phyloP scores from a whole-genome alignment of 2,329 filamentous ascomycete species.

The Arthrobotrys sphaeroides region DNA sequence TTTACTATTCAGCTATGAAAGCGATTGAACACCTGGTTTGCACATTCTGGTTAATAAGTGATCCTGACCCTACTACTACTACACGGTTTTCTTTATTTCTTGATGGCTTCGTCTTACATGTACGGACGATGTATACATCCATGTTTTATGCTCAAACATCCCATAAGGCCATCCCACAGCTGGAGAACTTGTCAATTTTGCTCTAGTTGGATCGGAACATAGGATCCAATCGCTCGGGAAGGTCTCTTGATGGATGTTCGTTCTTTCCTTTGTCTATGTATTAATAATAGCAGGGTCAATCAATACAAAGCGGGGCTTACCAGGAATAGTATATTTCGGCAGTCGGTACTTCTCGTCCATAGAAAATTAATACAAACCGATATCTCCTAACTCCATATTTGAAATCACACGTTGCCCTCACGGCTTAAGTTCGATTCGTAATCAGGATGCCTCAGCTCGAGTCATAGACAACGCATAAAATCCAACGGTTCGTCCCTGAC shows the following conservation, averaged over 20 bases:
- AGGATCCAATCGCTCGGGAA: neutral
- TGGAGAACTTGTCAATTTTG: too few species aligned
- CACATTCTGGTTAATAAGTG: neutral
- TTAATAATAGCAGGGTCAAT: conserved; percentile 31
- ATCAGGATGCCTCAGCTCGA: neutral
- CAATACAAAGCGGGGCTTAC: conserved; percentile 26
- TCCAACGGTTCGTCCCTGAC: conserved; percentile 19
- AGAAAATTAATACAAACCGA: neutral
- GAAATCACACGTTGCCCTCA: too few species aligned
- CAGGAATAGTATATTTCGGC: neutral
- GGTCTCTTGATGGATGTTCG: neutral
- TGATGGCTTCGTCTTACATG: neutral
- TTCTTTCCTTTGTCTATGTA: conserved; percentile 34
- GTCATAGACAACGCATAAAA: conserved; percentile 40
- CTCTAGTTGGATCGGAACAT: neutral
- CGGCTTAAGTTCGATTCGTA: neutral
- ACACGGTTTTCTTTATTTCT: neutral
- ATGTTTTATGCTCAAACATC: conserved; percentile 14
- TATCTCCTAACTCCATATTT: conserved; percentile 34
- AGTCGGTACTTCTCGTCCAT: neutral
- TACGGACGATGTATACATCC: conserved; percentile 26
- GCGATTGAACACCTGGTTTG: neutral
- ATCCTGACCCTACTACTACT: neutral
- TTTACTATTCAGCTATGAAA: conserved; percentile 3
- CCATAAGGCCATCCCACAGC: too few species aligned